phyloP scores from a whole-genome alignment of 805 yeast genomes.

The Lipomyces japonicus region DNA sequence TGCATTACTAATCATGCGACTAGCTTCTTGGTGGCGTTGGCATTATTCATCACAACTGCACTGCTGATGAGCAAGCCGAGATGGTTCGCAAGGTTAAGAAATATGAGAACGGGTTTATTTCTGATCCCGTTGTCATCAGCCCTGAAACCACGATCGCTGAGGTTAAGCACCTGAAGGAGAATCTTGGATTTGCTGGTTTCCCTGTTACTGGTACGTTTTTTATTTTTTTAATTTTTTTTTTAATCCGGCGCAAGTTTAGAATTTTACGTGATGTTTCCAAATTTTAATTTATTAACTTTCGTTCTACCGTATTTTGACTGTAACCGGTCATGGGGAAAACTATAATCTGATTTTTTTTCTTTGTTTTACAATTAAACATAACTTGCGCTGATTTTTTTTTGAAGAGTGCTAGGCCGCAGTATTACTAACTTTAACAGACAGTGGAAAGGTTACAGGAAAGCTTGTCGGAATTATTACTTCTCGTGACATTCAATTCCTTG shows the following conservation, averaged over 20 bases:
- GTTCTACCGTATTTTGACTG: conserved; percentile 84
- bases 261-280: conserved; percentile 30
- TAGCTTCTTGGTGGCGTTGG: conserved; percentile 93
- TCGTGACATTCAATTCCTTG: conserved; percentile 95
- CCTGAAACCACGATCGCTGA: conserved; percentile 77
- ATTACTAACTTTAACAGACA: conserved; percentile 47
- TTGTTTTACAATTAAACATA: not conserved
- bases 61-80: conserved; percentile 95
- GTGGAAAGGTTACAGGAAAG: conserved; percentile 82
- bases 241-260: not conserved
- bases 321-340: conserved; percentile 28
- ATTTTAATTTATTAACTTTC: conserved; percentile 72
- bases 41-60: conserved; percentile 95
- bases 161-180: conserved; percentile 63
- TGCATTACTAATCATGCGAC: not conserved
- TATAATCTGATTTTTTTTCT: conserved; percentile 14
- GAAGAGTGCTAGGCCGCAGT: not conserved
- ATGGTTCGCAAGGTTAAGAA: conserved; percentile 97
- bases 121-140: conserved; percentile 82
- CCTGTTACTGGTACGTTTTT: conserved; percentile 93
- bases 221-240: conserved; percentile 10
- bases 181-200: conserved; percentile 92
- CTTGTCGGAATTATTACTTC: conserved; percentile 93
- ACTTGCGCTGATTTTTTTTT: conserved; percentile 4
- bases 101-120: conserved; percentile 95